phyloP scores from a whole-genome alignment of 495 filamentous ascomycete species.

The Hypoxylon perforatum region DNA sequence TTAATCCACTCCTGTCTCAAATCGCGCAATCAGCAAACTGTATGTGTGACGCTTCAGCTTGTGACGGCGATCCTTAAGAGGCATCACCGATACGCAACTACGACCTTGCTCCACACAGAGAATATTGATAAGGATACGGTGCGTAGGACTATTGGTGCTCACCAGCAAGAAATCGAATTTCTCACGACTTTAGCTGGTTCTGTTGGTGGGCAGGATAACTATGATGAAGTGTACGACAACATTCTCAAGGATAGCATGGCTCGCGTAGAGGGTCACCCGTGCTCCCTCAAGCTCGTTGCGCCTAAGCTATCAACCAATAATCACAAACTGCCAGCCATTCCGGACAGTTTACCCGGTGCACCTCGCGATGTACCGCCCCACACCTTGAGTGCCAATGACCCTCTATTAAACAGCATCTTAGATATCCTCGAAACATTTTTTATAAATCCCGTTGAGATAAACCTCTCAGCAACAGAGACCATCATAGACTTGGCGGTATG shows the following conservation, averaged over 20 bases:
- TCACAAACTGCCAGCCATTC: constrained; percentile 60
- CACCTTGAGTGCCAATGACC: constrained; percentile 76
- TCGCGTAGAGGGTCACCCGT: constrained; percentile 83
- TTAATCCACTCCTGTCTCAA: constrained; percentile 86
- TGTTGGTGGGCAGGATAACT: constrained; percentile 75
- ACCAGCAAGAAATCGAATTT: constrained; percentile 81
- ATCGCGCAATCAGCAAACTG: constrained; percentile 87
- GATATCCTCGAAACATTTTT: constrained; percentile 81
- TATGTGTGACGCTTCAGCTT: constrained; percentile 86
- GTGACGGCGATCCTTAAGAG: constrained; percentile 84
- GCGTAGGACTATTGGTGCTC: constrained; percentile 77
- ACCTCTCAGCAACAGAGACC: constrained; percentile 84
- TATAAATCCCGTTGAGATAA: constrained; percentile 88
- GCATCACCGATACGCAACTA: constrained; percentile 86
- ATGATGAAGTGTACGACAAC: constrained; percentile 83
- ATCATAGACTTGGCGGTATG: constrained; percentile 86
- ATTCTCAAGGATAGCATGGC: constrained; percentile 82
- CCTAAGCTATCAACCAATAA: constrained; percentile 64
- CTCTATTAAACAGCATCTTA: constrained; percentile 76
- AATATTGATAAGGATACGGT: constrained; percentile 60
- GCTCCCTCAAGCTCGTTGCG: constrained; percentile 69
- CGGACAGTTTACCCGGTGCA: constrained; percentile 62
- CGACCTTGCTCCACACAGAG: constrained; percentile 75
- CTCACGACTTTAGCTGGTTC: constrained; percentile 76
- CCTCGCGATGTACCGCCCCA: constrained; percentile 67